Base-by-base conservation (phyloP, 2,329 filamentous ascomycete species). In the Fusarium chuoi region DNA sequence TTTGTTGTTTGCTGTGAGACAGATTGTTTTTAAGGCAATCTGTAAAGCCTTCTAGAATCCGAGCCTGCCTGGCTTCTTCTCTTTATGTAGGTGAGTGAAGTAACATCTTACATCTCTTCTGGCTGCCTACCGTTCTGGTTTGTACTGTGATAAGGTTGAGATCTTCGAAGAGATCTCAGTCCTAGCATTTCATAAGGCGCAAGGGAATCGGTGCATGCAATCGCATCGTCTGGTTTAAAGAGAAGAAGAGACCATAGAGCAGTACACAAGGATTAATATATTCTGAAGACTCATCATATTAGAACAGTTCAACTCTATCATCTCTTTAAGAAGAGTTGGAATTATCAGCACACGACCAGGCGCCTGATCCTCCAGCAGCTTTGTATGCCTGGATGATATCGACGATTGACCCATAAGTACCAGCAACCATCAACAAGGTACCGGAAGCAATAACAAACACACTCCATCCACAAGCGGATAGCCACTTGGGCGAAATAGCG, bases 321-420 rank as follows among this genome's bases (percentile, higher is more conserved):
- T n/a, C 2, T n/a, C 0, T 6, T 14, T 35, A 62, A 6, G 60
- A 46, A 5, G 79, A 81, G 60, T 80, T 78, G 5, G 84, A 85
- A 75, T 85, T 86, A 48, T 86, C 84, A 1, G 81, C 81, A 64
- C 84, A 86, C 0, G 83, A 83, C 79, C 83, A 86, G 0, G 83
- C 83, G 1, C 75, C 72, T 8, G 83, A 81, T 0, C 83, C 83
- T 1, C 81, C 82, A 17, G 77, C 77, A n/a, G 67, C 69, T 42
- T 78, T 76, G 60, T 85, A 85, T 9, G 78, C 76, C 6, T 82
- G 76, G 17, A 77, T 80, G 26, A 77, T 76, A 26, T 75, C 78
- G 17, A 84, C 76, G 14, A 87, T 75, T 2, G 84, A 84, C 2
- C 84, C 84, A 57, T 86, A 86, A 0, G 84, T 85, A 7, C 85